A percentile compares a stretch with the other conserved stretches of the same genome.
These are phyloP conservation scores for Fusarium bactridioides DNA, from an alignment of 2,329 filamentous ascomycete species.

Conservation along the genomic window DNA sequence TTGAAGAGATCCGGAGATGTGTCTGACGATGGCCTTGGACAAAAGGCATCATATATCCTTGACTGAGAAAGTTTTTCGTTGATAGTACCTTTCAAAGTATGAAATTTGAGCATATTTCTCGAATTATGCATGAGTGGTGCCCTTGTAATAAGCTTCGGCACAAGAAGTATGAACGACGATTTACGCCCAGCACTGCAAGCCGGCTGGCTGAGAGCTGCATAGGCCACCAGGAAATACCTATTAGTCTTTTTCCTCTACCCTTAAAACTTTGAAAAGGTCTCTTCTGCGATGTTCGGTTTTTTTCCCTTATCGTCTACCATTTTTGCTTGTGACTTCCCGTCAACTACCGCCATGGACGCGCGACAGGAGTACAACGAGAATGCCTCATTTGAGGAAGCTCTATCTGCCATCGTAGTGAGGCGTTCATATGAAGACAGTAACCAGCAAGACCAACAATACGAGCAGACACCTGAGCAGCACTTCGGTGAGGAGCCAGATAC, in stretches of 20 bases:
- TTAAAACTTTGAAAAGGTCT: neutral
- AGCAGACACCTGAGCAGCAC: neutral
- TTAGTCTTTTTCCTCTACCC: neutral
- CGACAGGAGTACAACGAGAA: neutral
- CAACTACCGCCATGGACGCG: neutral
- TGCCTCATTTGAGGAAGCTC: neutral
- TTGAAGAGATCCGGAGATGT: neutral
- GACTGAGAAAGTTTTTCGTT: fast-evolving
- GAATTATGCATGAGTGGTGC: neutral
- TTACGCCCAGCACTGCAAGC: neutral
- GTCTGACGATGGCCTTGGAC: neutral
- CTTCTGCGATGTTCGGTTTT: neutral
- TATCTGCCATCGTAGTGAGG: neutral
- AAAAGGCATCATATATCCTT: too few relatives aligned
- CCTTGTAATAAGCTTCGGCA: neutral
- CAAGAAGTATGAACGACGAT: neutral
- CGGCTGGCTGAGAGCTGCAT: neutral
- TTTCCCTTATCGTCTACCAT: neutral
- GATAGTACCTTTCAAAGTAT: neutral
- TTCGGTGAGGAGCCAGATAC: neutral
- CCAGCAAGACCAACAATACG: neutral
- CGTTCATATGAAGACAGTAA: neutral
- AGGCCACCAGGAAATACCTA: too few relatives aligned
- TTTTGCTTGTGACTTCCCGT: too few relatives aligned
- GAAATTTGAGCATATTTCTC: neutral